Conservation (phyloP, 768 basidiomycete species). For the Lentinus tigrinus region DNA sequence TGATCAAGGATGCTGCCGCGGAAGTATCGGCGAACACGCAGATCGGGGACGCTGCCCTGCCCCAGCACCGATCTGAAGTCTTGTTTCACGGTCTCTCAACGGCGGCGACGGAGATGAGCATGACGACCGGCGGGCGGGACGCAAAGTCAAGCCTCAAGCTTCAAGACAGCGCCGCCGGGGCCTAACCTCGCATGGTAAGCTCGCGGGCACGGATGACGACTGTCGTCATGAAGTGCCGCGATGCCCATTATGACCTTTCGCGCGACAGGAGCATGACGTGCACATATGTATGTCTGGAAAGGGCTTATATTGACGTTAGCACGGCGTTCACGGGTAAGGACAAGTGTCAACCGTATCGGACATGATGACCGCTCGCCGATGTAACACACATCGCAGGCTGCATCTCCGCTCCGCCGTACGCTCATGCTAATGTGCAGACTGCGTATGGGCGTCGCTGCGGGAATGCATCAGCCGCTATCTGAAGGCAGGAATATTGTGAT, state of each 20-base stretch:
- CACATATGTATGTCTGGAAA: too few relatives aligned
- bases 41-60: not conserved
- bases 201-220: not conserved
- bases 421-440: too few relatives aligned
- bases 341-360: too few relatives aligned
- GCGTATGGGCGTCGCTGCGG: too few relatives aligned
- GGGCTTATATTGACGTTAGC: too few relatives aligned
- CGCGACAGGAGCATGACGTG: not conserved
- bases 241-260: not conserved
- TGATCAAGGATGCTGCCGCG: not conserved
- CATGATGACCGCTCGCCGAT: too few relatives aligned
- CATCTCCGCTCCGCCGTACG: too few relatives aligned
- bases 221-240: not conserved
- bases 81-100: not conserved
- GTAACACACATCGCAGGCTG: too few relatives aligned
- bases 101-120: not conserved
- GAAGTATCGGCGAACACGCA: not conserved
- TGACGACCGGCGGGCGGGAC: not conserved
- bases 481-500: too few relatives aligned
- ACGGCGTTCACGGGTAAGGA: too few relatives aligned
- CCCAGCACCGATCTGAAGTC: not conserved
- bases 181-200: not conserved
- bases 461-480: too few relatives aligned
- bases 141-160: not conserved
- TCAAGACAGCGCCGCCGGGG: not conserved